Evolutionary conservation across 371 early-diverging fungal genomes (phyloP).

Genomic region (Cokeromyces recurvatus): DNA sequence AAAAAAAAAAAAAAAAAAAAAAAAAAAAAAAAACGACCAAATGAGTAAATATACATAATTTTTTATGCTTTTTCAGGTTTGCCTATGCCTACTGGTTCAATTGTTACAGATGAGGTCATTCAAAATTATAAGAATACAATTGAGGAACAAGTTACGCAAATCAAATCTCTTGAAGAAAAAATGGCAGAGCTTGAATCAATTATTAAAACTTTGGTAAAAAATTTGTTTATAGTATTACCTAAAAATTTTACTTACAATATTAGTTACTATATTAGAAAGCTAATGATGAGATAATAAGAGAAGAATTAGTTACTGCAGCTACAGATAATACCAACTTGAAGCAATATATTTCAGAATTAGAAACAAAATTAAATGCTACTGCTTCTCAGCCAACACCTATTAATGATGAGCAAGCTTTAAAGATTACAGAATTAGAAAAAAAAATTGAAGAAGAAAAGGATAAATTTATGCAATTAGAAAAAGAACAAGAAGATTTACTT

Average conservation of each 20-base stretch:
- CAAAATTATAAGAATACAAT: constrained; percentile 44
- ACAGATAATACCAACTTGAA: constrained; percentile 5
- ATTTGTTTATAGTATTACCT: background rate
- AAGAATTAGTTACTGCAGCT: background rate
- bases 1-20: too few species aligned
- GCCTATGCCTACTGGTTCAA: constrained; percentile 13
- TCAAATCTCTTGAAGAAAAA: constrained; percentile 28
- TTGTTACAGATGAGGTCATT: constrained; percentile 26
- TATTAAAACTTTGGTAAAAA: constrained; percentile 20
- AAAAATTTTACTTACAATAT: background rate
- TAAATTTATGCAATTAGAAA: constrained; percentile 51
- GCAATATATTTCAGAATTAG: constrained; percentile 5
- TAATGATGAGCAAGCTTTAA: background rate
- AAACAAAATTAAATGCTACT: constrained; percentile 1
- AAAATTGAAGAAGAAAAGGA: constrained; percentile 30
- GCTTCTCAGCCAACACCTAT: background rate
- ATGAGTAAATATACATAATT: background rate
- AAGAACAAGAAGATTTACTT: constrained; percentile 90
- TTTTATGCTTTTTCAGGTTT: constrained; percentile 3
- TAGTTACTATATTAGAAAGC: background rate
- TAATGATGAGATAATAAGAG: constrained; percentile 3
- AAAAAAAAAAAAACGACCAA: too few species aligned
- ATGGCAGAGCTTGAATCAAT: constrained; percentile 20
- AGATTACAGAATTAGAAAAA: constrained; percentile 27
- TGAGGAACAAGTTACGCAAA: constrained; percentile 38